Conservation (phyloP, 2,329 filamentous ascomycete genomes). For the Orbilia ellipsospora region DNA sequence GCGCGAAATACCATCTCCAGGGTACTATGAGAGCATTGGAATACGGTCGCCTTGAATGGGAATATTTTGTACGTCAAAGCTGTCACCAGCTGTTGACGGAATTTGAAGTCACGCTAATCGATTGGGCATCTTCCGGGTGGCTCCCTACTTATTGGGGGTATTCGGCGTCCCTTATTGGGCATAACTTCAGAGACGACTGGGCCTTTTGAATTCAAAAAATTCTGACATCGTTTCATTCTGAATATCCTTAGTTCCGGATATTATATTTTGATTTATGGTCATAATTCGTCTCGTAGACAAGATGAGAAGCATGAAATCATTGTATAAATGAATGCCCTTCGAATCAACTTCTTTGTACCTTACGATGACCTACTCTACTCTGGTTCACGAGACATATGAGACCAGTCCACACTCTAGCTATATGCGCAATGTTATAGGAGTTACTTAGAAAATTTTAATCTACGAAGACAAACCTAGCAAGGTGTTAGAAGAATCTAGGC, state of each 20-base stretch:
- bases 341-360: no score
- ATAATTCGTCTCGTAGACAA: background rate
- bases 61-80: background rate
- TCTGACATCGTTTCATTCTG: background rate
- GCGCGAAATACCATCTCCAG: background rate
- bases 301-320: no score
- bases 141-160: constrained; percentile 13
- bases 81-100: background rate
- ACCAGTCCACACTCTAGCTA: background rate
- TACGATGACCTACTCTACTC: no score
- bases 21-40: constrained; percentile 13
- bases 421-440: background rate
- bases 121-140: constrained; percentile 16
- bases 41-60: background rate
- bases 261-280: constrained; percentile 12
- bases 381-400: background rate
- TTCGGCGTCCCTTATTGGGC: background rate
- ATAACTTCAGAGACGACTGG: constrained; percentile 2
- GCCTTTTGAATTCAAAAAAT: background rate
- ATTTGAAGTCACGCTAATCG: constrained; percentile 4
- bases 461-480: background rate
- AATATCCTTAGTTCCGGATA: constrained; percentile 7
- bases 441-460: background rate
- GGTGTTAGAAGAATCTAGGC: background rate
- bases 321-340: no score